Percentiles rank a stretch among this genome's conserved stretches.
These are phyloP conservation scores for Nepenthes gracilis DNA, from an alignment of 148 eudicot genomes.

Conservation along the genomic window DNA sequence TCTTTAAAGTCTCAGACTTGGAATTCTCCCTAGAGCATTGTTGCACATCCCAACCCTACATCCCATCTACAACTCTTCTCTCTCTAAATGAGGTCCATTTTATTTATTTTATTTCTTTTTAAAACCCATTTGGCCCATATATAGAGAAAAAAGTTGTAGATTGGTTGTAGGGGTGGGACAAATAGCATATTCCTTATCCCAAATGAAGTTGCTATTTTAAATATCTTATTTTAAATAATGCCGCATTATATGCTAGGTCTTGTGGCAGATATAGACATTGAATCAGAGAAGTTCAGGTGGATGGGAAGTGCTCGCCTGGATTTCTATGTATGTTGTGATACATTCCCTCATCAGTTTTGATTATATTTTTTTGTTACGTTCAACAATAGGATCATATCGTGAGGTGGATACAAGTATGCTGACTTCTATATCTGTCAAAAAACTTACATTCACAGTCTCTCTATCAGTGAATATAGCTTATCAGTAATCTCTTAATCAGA, in stretches of 20 bases:
- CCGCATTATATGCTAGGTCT: constrained; percentile 40
- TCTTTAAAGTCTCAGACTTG: neutral
- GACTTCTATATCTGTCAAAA: no score
- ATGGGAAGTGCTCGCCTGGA: constrained; percentile 93
- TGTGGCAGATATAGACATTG: constrained; percentile 90
- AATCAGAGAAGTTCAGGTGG: constrained; percentile 96
- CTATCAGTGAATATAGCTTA: neutral
- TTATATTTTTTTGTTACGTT: neutral
- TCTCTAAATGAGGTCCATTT: no score
- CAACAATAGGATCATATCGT: no score
- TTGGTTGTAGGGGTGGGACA: no score
- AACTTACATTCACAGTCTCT: neutral
- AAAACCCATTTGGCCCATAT: no score
- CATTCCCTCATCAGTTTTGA: neutral
- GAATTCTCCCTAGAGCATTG: neutral
- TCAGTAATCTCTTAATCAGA: no score
- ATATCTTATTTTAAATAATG: constrained; percentile 5
- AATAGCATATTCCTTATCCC: no score
- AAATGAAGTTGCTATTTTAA: neutral
- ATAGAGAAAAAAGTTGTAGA: no score
- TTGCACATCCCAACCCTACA: no score
- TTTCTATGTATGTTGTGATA: constrained; percentile 51
- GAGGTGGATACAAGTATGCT: no score
- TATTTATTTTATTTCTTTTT: no score
- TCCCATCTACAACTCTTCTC: no score